These are phyloP conservation scores for Salix udensis DNA, from an alignment of 345 rosid genomes.

Conservation along the genomic window DNA sequence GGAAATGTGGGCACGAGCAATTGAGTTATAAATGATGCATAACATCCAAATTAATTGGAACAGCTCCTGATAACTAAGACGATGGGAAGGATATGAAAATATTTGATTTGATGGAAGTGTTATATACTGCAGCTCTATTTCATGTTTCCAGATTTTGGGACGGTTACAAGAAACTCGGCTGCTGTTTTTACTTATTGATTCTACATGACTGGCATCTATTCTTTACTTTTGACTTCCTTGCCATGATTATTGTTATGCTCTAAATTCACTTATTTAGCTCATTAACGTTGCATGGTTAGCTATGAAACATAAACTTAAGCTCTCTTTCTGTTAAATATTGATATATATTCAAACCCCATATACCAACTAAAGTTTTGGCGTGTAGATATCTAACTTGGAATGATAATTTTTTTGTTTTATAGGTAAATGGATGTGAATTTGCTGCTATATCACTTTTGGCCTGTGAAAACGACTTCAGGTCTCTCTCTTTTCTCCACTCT, in stretches of 20 bases:
- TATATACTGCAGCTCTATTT: not conserved
- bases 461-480: slow-evolving; percentile 19
- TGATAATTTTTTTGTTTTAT: not conserved
- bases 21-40: not conserved
- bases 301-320: not conserved
- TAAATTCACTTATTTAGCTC: not conserved
- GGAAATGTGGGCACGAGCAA: not conserved
- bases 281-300: not conserved
- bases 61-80: not conserved
- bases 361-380: not conserved
- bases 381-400: not conserved
- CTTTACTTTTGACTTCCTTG: not conserved
- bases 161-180: not conserved
- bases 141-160: not conserved
- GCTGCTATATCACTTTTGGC: slow-evolving; percentile 22
- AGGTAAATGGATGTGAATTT: slow-evolving; percentile 30
- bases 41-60: not conserved
- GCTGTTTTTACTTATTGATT: not conserved
- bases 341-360: not conserved
- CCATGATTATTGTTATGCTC: not conserved
- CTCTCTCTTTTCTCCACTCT: slow-evolving; percentile 23
- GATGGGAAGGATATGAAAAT: not conserved
- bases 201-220: not conserved
- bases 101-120: not conserved
- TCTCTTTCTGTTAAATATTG: not conserved